A percentile compares a stretch with the other conserved stretches of the same genome.
These are phyloP conservation scores for Botrytis squamosa DNA, from an alignment of 2,329 filamentous ascomycete species.

Conservation along the genomic window DNA sequence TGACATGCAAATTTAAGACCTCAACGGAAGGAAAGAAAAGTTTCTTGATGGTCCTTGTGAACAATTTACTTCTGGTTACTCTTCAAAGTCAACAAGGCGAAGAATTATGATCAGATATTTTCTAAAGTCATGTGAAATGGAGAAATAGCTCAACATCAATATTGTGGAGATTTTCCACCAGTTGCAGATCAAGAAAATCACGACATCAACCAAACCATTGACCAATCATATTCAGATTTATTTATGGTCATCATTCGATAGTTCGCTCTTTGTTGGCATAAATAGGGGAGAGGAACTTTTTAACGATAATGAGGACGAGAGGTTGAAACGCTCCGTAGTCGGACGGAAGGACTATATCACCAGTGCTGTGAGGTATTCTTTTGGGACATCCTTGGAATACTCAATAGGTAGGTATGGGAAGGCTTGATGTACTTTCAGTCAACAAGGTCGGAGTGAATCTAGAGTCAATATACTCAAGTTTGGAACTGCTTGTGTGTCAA, in stretches of 20 bases:
- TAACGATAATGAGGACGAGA: background rate
- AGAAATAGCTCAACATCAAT: background rate
- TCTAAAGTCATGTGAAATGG: background rate
- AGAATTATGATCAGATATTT: background rate
- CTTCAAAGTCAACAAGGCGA: background rate
- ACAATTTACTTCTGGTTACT: background rate
- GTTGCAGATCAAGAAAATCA: background rate
- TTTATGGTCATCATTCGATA: background rate
- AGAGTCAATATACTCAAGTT: background rate
- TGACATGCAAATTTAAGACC: background rate
- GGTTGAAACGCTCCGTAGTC: background rate
- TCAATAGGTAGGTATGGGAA: background rate
- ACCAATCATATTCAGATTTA: background rate
- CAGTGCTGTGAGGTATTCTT: background rate
- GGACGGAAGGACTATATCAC: background rate
- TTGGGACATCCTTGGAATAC: background rate
- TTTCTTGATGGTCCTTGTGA: background rate
- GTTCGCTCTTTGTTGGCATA: background rate
- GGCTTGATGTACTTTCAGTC: background rate
- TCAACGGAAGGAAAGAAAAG: background rate
- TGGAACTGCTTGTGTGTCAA: background rate
- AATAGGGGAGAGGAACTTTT: background rate
- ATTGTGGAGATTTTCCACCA: conserved; percentile 1
- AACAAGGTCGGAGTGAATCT: background rate
- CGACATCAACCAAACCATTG: background rate